Base-by-base conservation (phyloP, 352 stramenopile species). In the Globisporangium megalacanthum region DNA sequence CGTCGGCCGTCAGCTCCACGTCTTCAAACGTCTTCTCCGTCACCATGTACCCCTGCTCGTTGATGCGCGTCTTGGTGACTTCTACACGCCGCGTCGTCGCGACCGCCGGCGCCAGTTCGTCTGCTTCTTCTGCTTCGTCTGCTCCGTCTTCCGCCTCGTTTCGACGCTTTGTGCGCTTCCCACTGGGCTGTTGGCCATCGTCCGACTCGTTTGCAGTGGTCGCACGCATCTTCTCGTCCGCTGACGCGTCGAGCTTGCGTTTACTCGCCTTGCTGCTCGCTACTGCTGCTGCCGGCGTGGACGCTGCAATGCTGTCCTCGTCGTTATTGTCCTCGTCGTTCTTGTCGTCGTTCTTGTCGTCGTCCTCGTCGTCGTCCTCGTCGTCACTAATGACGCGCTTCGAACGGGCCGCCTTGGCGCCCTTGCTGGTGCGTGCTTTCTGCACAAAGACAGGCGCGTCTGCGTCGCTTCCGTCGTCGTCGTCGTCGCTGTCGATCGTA, bases 31-130 rank as follows among this genome's bases (percentile, higher is more conserved):
- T 69, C 49, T 86, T 86, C 64, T 94, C 83, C 31, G 81, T 94
- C 31, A 90, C 79, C 83, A 94, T 94, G 71, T 94, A 94, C 25
- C 83, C 83, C 50, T 88, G 62, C 29, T 90, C 77, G 49, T 86
- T 90, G 60, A 94, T 88, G 52, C 73, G 70, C 42, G 81, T 89
- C 65, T 88, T 94, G 37, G 64, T 78, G 37, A 89, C 71, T 15
- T 83, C 57, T 48, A 86, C 61, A 10, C 71, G 68, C n/a, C 79
- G 70, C 57, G 80, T 90, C 7, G 67, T 81, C 6, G 60, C 37
- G 33, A 86, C 51, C 17, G 35, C 53, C 4, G 35, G 19, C 25
- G 46, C 25, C 14, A 17, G n/a, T 44, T 58, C 29, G 52, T 58
- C 54, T 14, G 58, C 51, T 44, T 62, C 36, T 63, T 61, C 53